These are phyloP conservation scores for Nematodospora valgi DNA, from an alignment of 805 yeast species.

Conservation along the genomic window DNA sequence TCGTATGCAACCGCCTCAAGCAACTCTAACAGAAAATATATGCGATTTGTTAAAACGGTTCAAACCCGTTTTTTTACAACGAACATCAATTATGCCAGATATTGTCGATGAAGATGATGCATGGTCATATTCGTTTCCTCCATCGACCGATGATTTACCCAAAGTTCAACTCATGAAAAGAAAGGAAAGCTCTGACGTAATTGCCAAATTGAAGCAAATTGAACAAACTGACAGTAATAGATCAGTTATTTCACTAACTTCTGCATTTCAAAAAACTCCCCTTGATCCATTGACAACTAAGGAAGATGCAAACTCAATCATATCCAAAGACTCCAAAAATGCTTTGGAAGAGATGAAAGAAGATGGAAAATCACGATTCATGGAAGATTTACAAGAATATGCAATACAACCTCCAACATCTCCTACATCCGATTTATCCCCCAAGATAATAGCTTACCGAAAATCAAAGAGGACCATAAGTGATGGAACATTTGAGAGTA, in stretches of 20 bases:
- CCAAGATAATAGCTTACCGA: slow-evolving; percentile 38
- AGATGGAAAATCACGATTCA: slow-evolving; percentile 1
- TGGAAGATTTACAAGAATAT: slow-evolving; percentile 7
- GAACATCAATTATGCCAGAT: no score
- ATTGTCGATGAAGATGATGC: slow-evolving; percentile 36
- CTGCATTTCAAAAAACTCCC: slow-evolving; percentile 44
- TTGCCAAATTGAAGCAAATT: neutral
- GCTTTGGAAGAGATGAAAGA: slow-evolving; percentile 3
- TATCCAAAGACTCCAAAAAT: slow-evolving; percentile 13
- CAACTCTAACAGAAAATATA: no score
- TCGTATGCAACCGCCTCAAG: no score
- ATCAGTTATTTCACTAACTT: slow-evolving; percentile 26
- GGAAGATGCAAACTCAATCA: slow-evolving; percentile 44
- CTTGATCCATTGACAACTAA: slow-evolving; percentile 52
- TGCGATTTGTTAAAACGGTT: no score
- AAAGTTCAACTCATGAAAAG: no score
- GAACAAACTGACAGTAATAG: neutral
- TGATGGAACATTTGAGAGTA: slow-evolving; percentile 21
- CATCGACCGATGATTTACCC: slow-evolving; percentile 3
- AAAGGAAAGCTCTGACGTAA: neutral
- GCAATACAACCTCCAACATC: neutral
- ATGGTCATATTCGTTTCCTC: slow-evolving; percentile 36
- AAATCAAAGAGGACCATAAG: slow-evolving; percentile 32
- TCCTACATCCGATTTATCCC: slow-evolving; percentile 18
- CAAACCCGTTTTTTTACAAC: no score